These are phyloP conservation scores for Trichophaea hybrida DNA, from an alignment of 2,329 filamentous ascomycete genomes.

Conservation along the genomic window DNA sequence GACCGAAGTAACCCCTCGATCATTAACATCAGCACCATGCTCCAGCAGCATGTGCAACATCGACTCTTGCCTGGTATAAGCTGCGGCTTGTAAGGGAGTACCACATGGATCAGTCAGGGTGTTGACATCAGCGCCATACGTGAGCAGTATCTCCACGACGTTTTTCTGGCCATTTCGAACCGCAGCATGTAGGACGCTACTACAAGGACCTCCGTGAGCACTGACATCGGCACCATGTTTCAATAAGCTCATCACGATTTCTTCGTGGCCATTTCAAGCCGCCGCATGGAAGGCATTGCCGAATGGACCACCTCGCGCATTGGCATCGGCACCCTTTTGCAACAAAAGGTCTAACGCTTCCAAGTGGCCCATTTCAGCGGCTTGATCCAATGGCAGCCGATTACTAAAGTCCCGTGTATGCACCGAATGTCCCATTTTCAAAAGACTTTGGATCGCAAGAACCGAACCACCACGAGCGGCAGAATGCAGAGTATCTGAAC, in stretches of 20 bases:
- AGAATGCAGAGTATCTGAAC: background rate
- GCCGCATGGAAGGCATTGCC: constrained; percentile 20
- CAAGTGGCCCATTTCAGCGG: background rate
- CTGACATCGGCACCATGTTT: constrained; percentile 16
- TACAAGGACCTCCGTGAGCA: background rate
- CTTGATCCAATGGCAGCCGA: background rate
- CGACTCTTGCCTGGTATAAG: constrained; percentile 14
- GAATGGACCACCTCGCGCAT: background rate
- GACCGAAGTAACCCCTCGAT: constrained; percentile 15
- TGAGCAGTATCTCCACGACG: background rate
- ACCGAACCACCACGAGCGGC: background rate
- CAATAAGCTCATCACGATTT: constrained; percentile 14
- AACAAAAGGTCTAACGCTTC: background rate
- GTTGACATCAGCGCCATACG: constrained; percentile 1
- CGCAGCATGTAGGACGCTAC: constrained; percentile 4
- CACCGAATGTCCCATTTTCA: background rate
- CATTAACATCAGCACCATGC: constrained; percentile 21
- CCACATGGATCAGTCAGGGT: background rate
- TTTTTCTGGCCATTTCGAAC: background rate
- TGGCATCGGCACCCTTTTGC: background rate
- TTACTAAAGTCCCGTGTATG: background rate
- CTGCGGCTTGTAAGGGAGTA: constrained; percentile 12
- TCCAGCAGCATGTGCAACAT: constrained; percentile 23
- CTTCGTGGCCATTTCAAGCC: constrained; percentile 10
- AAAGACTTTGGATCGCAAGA: background rate